phyloP scores from a whole-genome alignment of 345 rosid species.

The Citrus sinensis region DVS_A1.0 CM039168.1:13718001-13718500 shows the following conservation, averaged over 20 bases:
- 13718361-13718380: not conserved
- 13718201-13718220: conserved; percentile 54
- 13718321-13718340: conserved; percentile 20
- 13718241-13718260: conserved; percentile 40
- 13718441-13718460: conserved; percentile 7
- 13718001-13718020: not conserved
- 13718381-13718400: not conserved
- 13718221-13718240: conserved; percentile 54
- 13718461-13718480: not conserved
- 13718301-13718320: conserved; percentile 1
- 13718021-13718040: not conserved
- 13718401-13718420: not conserved
- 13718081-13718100: conserved; percentile 63
- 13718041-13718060: conserved; percentile 5
- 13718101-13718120: conserved; percentile 77
- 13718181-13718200: conserved; percentile 44
- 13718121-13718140: conserved; percentile 60
- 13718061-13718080: conserved; percentile 62
- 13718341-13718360: not conserved
- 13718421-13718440: not conserved
- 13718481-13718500: too few species aligned
- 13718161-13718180: conserved; percentile 51
- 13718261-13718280: conserved; percentile 30
- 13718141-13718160: conserved; percentile 68
- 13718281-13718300: conserved; percentile 18